phyloP scores from a whole-genome alignment of 2,329 filamentous ascomycete genomes.

The Calonectria honghensis region DNA sequence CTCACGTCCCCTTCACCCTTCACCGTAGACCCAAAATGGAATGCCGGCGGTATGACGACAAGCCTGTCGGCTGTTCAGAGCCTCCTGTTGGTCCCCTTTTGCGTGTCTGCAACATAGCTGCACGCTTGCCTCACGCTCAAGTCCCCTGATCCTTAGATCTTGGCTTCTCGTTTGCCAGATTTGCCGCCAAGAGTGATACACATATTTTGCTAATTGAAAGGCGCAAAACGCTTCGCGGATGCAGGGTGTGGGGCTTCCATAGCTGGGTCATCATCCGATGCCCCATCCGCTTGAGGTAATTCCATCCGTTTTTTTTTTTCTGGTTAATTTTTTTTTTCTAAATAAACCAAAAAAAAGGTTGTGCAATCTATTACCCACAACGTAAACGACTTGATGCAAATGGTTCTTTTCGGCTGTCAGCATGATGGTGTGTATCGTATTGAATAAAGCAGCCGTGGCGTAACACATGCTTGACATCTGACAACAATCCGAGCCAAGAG shows the following conservation, averaged over 20 bases:
- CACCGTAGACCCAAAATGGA: slow-evolving; percentile 35
- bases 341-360: not conserved
- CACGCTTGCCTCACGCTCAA: slow-evolving; percentile 7
- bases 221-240: slow-evolving; percentile 50
- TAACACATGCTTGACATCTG: slow-evolving; percentile 34
- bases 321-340: slow-evolving; percentile 40
- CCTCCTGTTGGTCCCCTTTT: slow-evolving; percentile 21
- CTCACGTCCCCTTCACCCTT: slow-evolving; percentile 20
- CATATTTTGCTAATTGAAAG: slow-evolving; percentile 34
- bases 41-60: slow-evolving; percentile 30
- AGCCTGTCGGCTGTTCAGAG: not conserved
- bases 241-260: slow-evolving; percentile 49
- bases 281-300: slow-evolving; percentile 55
- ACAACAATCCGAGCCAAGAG: not conserved
- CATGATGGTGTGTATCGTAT: slow-evolving; percentile 38
- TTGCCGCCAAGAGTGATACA: slow-evolving; percentile 25
- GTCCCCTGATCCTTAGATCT: slow-evolving; percentile 21
- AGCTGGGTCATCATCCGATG: slow-evolving; percentile 54
- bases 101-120: not conserved
- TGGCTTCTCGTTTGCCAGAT: slow-evolving; percentile 20
- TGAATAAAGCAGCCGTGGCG: slow-evolving; percentile 14
- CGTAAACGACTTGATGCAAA: slow-evolving; percentile 4
- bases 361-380: slow-evolving; percentile 17
- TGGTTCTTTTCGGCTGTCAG: slow-evolving; percentile 22
- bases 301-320: slow-evolving; percentile 49